Evolutionary conservation across 192 early-diverging fungal genomes (phyloP), one percentile per base, ranked within the genome.

Genomic region (Coemansia sp.): DNA sequence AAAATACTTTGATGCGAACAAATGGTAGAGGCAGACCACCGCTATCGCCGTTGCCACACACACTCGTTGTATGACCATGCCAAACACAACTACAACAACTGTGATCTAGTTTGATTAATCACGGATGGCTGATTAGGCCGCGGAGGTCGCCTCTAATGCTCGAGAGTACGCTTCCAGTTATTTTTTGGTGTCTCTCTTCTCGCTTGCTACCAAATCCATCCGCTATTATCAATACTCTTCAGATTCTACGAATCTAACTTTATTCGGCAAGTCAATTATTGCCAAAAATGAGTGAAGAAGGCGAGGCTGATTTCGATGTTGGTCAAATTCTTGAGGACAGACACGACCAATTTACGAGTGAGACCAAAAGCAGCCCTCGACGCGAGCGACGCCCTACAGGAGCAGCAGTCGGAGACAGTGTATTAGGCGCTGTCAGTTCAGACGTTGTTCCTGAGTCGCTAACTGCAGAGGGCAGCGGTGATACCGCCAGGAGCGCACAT

Each of bases 271-370:
- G 12, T 31, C 10, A 61, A 61, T 38, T 19, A 21, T 21, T 23
- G 17, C 7, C 46, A 21, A 63, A 7, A 74, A 82, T 82, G 80
- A 82, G 80, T 63, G 80, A 82, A 63, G 80, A 82, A 29, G 80
- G 80, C 39, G 80, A 82, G 39, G 75, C 80, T 4, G 72, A 77
- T 23, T 72, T 77, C 36, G 80, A 82, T 32, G 71, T 55, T 10
- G 75, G 80, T 9, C 80, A 74, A 38, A 57, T 74, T 23, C 36
- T 45, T 21, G 72, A 74, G 21, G 65, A 39, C 10, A 31, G 51
- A 29, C 38, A 29, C 8, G 46, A 62, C 4, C n/a, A 61, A 12
- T 34, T 71, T 53, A 12, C 19, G 12, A 63, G 32, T 32, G 57
- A 39, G 4, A 19, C 36, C 59, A 37, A 32, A 31, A 9, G 29